A percentile compares a stretch with the other conserved stretches of the same genome.
phyloP scores from a whole-genome alignment of 2,329 filamentous ascomycete genomes.

The Pseudomassariella vexata region DNA sequence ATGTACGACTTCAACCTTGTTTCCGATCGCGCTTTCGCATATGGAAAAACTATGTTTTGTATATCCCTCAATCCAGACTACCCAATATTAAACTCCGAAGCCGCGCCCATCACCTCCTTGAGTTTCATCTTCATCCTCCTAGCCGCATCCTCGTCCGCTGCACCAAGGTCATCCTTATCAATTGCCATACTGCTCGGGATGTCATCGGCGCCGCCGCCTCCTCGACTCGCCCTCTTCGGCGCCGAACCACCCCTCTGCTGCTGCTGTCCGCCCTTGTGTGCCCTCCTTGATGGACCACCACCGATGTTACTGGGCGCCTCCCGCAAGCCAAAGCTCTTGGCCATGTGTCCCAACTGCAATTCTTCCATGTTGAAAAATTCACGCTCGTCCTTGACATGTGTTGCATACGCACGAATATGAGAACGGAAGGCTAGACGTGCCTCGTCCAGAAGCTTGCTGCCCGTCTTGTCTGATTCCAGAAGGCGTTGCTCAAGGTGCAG shows the following conservation, averaged over 20 bases:
- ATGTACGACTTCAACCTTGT: too few species aligned
- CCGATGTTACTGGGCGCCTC: slow-evolving; percentile 84
- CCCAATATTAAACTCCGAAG: slow-evolving; percentile 65
- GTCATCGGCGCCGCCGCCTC: slow-evolving; percentile 24
- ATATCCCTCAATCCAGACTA: too few species aligned
- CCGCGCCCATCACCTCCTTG: slow-evolving; percentile 47
- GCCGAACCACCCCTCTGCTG: slow-evolving; percentile 24
- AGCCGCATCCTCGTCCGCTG: slow-evolving; percentile 52
- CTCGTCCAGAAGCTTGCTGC: slow-evolving; percentile 62
- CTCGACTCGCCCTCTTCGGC: slow-evolving; percentile 21
- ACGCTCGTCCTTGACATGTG: slow-evolving; percentile 81
- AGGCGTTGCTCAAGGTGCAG: slow-evolving; percentile 56
- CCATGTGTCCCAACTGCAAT: slow-evolving; percentile 85
- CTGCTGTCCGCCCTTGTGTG: slow-evolving; percentile 28
- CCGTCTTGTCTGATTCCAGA: slow-evolving; percentile 29
- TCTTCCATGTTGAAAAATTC: slow-evolving; percentile 86
- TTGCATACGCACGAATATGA: slow-evolving; percentile 91
- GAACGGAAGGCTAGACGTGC: slow-evolving; percentile 84
- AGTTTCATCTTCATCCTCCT: slow-evolving; percentile 62
- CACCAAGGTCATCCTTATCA: slow-evolving; percentile 30
- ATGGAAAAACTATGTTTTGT: too few species aligned
- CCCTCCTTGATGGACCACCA: slow-evolving; percentile 43
- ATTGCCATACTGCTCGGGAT: slow-evolving; percentile 7
- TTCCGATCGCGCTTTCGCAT: too few species aligned
- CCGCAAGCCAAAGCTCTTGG: slow-evolving; percentile 86